Percentiles rank a stretch among this genome's conserved stretches.
Conservation (phyloP, 768 basidiomycete genomes). For the Hydnomerulius pinastri region DNA sequence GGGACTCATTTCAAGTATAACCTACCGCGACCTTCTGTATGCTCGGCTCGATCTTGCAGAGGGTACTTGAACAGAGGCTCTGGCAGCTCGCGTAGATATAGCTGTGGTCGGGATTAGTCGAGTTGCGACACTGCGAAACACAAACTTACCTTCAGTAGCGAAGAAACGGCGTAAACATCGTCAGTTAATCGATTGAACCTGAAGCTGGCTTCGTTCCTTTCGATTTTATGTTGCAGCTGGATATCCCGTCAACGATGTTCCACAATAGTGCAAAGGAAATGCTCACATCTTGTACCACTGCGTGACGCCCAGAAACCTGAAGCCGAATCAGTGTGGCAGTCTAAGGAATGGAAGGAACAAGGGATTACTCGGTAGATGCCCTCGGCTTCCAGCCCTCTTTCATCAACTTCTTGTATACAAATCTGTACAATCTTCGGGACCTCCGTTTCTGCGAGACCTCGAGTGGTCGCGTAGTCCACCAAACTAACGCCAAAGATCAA, state of each 20-base stretch:
- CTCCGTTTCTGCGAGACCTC: conserved; percentile 69
- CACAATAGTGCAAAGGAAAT: neutral
- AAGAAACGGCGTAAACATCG: conserved; percentile 83
- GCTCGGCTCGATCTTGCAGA: conserved; percentile 77
- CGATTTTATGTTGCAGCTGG: conserved; percentile 84
- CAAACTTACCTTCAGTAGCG: conserved; percentile 71
- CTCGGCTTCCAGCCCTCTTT: conserved; percentile 73
- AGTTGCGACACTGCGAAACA: neutral
- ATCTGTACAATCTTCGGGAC: conserved; percentile 80
- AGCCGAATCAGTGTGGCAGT: conserved; percentile 5
- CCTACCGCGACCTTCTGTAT: conserved; percentile 75
- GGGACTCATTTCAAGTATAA: neutral
- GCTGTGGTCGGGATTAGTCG: conserved; percentile 38
- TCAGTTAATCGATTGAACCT: conserved; percentile 69
- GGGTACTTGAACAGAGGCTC: conserved; percentile 87
- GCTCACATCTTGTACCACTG: conserved; percentile 79
- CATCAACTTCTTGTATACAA: conserved; percentile 82
- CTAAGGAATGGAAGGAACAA: neutral
- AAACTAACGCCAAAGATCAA: conserved; percentile 88
- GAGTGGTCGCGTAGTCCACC: conserved; percentile 85
- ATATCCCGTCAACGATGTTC: conserved; percentile 5
- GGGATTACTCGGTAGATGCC: conserved; percentile 74
- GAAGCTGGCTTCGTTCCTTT: conserved; percentile 78
- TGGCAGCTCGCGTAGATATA: conserved; percentile 84
- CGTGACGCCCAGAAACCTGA: conserved; percentile 83